Evolutionary conservation across 257 asterid genomes (phyloP).

Genomic region (Haberlea rhodopensis): DNA sequence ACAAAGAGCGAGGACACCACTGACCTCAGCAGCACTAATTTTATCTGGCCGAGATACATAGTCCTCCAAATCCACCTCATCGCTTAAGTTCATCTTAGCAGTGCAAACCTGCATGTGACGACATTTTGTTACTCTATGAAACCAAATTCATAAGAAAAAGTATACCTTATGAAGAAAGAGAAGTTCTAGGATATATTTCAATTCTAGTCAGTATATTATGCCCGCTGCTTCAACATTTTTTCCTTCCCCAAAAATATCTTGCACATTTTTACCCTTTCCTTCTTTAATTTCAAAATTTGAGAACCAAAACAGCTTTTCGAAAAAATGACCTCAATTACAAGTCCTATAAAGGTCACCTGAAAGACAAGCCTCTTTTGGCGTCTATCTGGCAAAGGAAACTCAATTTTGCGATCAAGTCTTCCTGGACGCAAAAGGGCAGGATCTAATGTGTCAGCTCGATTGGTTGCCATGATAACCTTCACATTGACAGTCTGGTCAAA

Average conservation of each 20-base stretch:
- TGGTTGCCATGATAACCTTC: slow-evolving; percentile 89
- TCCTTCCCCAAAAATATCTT: too few species aligned
- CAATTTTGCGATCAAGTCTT: slow-evolving; percentile 87
- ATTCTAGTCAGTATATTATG: too few species aligned
- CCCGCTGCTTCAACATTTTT: too few species aligned
- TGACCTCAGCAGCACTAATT: slow-evolving; percentile 93
- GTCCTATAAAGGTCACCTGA: slow-evolving; percentile 50
- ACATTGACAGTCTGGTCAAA: slow-evolving; percentile 90
- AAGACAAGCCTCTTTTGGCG: slow-evolving; percentile 85
- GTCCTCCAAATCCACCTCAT: slow-evolving; percentile 87
- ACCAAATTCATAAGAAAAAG: slow-evolving; percentile 11
- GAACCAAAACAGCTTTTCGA: background rate
- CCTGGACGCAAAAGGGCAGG: slow-evolving; percentile 94
- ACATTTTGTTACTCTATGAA: slow-evolving; percentile 12
- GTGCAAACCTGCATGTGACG: slow-evolving; percentile 68
- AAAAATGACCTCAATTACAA: background rate
- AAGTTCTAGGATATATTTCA: slow-evolving; percentile 1
- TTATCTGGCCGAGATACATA: slow-evolving; percentile 90
- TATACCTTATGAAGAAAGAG: background rate
- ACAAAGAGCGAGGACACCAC: slow-evolving; percentile 22
- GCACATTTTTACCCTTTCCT: too few species aligned
- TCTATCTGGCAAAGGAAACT: slow-evolving; percentile 88
- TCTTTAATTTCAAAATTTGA: too few species aligned
- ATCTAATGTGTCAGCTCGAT: slow-evolving; percentile 85
- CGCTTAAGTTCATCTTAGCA: slow-evolving; percentile 80